Evolutionary conservation across 169 alveolate species (phyloP).

Genomic region (Cryptosporidium viatorum): DNA sequence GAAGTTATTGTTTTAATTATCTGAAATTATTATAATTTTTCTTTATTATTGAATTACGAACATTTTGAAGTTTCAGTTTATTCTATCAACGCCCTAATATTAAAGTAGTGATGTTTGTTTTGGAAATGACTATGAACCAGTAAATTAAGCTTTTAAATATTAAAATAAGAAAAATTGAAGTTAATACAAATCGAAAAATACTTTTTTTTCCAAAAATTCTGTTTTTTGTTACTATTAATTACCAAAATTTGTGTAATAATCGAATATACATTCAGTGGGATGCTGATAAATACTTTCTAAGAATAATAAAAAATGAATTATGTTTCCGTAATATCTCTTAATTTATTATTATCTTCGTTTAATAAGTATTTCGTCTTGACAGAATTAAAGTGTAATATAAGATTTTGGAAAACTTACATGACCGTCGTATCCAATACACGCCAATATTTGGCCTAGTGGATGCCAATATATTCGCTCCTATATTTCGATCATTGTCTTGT

Average conservation of each 20-base stretch:
- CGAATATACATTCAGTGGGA: not conserved
- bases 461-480: constrained; percentile 59
- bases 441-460: constrained; percentile 46
- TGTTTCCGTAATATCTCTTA: constrained; percentile 22
- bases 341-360: not conserved
- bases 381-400: not conserved
- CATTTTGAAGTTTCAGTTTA: not conserved
- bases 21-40: no score
- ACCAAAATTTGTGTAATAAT: no score
- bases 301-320: not conserved
- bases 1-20: not conserved
- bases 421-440: not conserved
- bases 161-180: not conserved
- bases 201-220: no score
- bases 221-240: no score
- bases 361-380: constrained; percentile 21
- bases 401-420: constrained; percentile 25
- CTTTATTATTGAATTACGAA: not conserved
- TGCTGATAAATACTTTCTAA: not conserved
- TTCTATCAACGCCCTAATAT: no score
- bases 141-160: not conserved
- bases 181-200: no score
- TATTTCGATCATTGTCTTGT: not conserved
- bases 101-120: no score
- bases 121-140: no score